Base-by-base conservation (phyloP, 768 basidiomycete genomes). In the button mushroom (Agaricus bisporus) region DNA sequence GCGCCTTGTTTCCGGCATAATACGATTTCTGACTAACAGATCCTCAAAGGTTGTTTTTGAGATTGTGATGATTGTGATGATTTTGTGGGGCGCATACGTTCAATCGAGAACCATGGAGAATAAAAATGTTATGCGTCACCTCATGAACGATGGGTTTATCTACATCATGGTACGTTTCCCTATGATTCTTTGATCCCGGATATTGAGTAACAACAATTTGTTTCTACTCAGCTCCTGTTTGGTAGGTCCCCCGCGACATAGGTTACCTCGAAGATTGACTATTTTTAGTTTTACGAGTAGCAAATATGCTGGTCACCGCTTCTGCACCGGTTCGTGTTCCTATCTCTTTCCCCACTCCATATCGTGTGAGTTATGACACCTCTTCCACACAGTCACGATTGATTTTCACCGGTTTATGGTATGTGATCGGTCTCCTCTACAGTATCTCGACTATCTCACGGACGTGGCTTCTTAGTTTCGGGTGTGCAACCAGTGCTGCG, bases 301-400 rank as follows among this genome's bases (percentile, higher is more conserved):
- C 49, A 11, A 51, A 51, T 11, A 28, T 51, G 41, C 28, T 51
- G 18, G 28, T 51, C 14, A 43, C 49, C 12, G 49, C 41, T 17
- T 51, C 49, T 43, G 49, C 49, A 43, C 49, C 49, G 28, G 49
- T 51, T 41, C 18, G 41, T 51, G 32, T 35, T 35, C 41, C 26
- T 17, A 29, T 29, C 28, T 36, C 26, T 6, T 42, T 51, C 20
- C 41, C 15, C 49, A 43, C 39, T 35, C 49, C 32, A 22, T 29
- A 4, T 35, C 28, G 42, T 36, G 29, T n/a, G 29, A 51, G 35
- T n/a, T n/a, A n/a, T 17, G 14, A 35, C 20, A 11, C n/a, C n/a
- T n/a, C 37, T 41, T 7, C 17, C 20, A 51, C 41, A 28, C 17
- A 51, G 49, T 39, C 49, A 42, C 49, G 39, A 22, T 11, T 51